phyloP scores from a whole-genome alignment of 2,329 filamentous ascomycete species.

The Aspergillus thermomutatus region DNA sequence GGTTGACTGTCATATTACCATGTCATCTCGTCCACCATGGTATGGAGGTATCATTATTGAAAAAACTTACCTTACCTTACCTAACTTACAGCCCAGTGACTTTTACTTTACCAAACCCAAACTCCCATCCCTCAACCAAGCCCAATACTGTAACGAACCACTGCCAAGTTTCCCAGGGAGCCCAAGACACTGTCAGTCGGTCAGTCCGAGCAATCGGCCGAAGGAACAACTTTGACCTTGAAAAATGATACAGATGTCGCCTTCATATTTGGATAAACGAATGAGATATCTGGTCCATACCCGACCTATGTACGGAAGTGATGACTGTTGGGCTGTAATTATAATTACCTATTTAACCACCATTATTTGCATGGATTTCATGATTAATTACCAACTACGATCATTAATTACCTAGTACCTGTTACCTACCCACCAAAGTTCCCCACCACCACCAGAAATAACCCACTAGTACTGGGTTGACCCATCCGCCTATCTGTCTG shows the following conservation, averaged over 20 bases:
- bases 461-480: neutral
- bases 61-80: neutral
- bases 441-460: neutral
- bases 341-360: neutral
- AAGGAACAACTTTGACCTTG: neutral
- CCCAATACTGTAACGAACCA: neutral
- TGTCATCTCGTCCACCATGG: neutral
- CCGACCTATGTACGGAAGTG: too few relatives aligned
- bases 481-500: neutral
- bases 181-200: neutral
- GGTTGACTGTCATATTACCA: neutral
- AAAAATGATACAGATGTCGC: neutral
- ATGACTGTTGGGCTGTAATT: neutral
- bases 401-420: too few relatives aligned
- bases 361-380: too few relatives aligned
- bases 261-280: neutral
- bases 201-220: neutral
- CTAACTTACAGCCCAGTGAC: neutral
- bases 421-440: neutral
- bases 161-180: neutral
- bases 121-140: neutral
- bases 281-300: too few relatives aligned
- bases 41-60: neutral
- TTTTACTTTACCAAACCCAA: neutral
- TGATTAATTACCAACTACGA: neutral